These are phyloP conservation scores for Lactifluus subvellereus DNA, from an alignment of 768 basidiomycete species.

Conservation along the genomic window DNA sequence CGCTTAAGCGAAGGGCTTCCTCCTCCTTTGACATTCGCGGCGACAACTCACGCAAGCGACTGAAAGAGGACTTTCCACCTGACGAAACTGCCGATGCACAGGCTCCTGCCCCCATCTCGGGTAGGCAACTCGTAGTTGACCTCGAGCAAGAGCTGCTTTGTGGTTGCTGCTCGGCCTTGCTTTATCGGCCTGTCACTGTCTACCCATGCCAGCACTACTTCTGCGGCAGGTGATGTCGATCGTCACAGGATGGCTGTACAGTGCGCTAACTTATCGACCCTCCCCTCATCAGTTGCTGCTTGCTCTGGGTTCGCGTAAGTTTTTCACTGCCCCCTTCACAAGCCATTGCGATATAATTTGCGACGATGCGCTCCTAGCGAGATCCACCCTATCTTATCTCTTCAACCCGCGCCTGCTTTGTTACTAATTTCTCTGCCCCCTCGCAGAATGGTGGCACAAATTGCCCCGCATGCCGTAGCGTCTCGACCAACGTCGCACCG, in stretches of 20 bases:
- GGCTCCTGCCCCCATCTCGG: constrained; percentile 23
- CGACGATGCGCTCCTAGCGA: neutral
- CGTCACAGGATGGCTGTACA: neutral
- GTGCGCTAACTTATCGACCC: constrained; percentile 4
- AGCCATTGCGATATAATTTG: neutral
- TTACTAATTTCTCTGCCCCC: constrained; percentile 1
- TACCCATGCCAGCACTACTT: constrained; percentile 87
- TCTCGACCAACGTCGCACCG: constrained; percentile 62
- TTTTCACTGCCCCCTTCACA: neutral
- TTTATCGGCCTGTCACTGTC: constrained; percentile 77
- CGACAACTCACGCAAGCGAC: constrained; percentile 17
- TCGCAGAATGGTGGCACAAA: constrained; percentile 75
- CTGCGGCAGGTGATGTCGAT: constrained; percentile 65
- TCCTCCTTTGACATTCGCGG: constrained; percentile 17
- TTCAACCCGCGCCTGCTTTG: neutral
- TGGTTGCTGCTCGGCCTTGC: constrained; percentile 77
- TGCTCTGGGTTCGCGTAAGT: constrained; percentile 81
- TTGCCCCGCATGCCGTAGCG: constrained; percentile 74
- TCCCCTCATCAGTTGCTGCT: constrained; percentile 53
- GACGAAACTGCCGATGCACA: constrained; percentile 10
- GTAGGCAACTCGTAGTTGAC: constrained; percentile 48
- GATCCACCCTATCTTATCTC: constrained; percentile 25
- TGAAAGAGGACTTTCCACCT: constrained; percentile 22
- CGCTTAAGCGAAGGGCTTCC: constrained; percentile 25
- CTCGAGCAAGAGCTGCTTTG: constrained; percentile 74